phyloP scores from a whole-genome alignment of 2,329 filamentous ascomycete species.

The Apiospora aurea region DNA sequence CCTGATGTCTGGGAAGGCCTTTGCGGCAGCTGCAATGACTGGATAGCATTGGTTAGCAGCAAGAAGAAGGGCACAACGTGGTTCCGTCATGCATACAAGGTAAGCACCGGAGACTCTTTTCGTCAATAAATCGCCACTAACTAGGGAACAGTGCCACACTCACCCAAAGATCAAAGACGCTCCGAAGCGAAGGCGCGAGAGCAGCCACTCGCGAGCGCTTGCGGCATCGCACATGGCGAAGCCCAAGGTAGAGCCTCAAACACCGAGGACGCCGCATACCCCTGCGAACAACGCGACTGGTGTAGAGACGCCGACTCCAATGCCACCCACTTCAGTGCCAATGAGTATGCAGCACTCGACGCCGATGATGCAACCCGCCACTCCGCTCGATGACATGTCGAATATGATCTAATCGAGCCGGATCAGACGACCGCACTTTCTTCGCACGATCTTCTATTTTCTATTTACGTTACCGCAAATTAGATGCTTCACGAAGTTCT shows the following conservation, averaged over 20 bases:
- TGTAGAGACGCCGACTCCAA: slow-evolving; percentile 48
- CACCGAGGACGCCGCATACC: slow-evolving; percentile 52
- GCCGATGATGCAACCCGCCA: slow-evolving; percentile 43
- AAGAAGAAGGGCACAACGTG: slow-evolving; percentile 94
- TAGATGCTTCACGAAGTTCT: slow-evolving; percentile 39
- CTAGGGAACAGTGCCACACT: slow-evolving; percentile 66
- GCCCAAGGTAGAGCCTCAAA: slow-evolving; percentile 54
- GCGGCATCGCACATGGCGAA: slow-evolving; percentile 54
- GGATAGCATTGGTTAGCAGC: slow-evolving; percentile 82
- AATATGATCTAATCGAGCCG: slow-evolving; percentile 53
- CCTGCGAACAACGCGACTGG: slow-evolving; percentile 44
- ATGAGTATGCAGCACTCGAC: slow-evolving; percentile 37
- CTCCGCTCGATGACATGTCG: slow-evolving; percentile 47
- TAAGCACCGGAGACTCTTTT: slow-evolving; percentile 41
- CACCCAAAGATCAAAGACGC: slow-evolving; percentile 76
- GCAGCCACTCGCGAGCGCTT: slow-evolving; percentile 56
- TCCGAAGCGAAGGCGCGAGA: slow-evolving; percentile 72
- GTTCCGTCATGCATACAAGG: slow-evolving; percentile 91
- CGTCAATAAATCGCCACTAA: not conserved
- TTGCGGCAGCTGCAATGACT: slow-evolving; percentile 80
- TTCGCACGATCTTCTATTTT: slow-evolving; percentile 28
- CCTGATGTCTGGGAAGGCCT: slow-evolving; percentile 83
- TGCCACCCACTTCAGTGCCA: slow-evolving; percentile 38
- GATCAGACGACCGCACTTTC: not conserved
- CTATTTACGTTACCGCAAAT: slow-evolving; percentile 34